Conservation (phyloP, 768 basidiomycete genomes). For the Candolleomyces efflorescens region DNA sequence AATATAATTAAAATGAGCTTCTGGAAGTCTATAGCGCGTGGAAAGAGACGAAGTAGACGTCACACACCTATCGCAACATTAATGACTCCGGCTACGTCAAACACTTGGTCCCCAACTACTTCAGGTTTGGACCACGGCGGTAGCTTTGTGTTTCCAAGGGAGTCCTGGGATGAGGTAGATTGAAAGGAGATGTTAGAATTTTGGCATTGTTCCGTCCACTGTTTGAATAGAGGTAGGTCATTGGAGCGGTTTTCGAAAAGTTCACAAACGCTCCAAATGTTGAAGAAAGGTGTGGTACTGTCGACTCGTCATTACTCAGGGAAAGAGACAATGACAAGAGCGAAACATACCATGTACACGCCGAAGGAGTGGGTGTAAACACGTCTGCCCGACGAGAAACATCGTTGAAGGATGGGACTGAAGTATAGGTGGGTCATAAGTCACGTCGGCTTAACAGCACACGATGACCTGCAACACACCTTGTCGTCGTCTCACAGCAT, state of each 20-base stretch:
- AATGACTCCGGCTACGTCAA: conserved; percentile 4
- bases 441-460: neutral
- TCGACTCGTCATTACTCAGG: neutral
- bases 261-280: conserved; percentile 9
- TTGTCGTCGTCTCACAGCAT: neutral
- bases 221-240: neutral
- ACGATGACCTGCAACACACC: neutral
- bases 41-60: too few relatives aligned
- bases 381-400: neutral
- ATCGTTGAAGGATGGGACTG: too few relatives aligned
- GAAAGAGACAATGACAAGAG: neutral
- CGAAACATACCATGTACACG: conserved; percentile 4
- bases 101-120: neutral
- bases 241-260: neutral
- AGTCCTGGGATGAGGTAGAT: neutral
- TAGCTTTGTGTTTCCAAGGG: neutral
- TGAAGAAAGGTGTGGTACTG: conserved; percentile 8
- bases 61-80: conserved; percentile 2
- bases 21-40: too few relatives aligned
- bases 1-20: too few relatives aligned
- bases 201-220: neutral
- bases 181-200: neutral
- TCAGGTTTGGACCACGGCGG: conserved; percentile 2
- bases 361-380: neutral
- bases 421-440: too few relatives aligned